Evolutionary conservation across 208 protist species (phyloP), one percentile per base, ranked within the genome.

Genomic region (Wallacemonas sp.): DNA sequence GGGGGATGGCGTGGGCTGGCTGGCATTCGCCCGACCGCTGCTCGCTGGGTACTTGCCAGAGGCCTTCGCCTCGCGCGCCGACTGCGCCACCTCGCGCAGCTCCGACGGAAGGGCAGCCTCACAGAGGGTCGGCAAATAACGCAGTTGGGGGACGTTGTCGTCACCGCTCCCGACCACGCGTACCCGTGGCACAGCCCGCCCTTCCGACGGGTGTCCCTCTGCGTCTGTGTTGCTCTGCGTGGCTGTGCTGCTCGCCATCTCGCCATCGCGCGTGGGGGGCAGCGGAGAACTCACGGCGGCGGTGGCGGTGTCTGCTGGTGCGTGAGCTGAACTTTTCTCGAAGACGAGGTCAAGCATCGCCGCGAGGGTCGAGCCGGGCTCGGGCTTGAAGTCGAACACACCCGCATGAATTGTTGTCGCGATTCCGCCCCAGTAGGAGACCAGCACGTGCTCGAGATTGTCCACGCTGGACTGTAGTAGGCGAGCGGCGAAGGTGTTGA

Each of bases 361-460:
- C 17, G 42, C 71, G 37, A 92, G 53, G 10, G 63, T 24, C 12
- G 62, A 69, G 50, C n/a, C 55, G 3, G 62, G 26, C 32, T 82
- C 69, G 15, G 83, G 75, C 21, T 27, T 32, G 45, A 87, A 90
- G 76, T 93, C 86, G 57, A 89, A 93, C 13, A 78, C 53, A 15
- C 86, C 86, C 19, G 65, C 68, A 66, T 90, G 86, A 26, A 93
- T 79, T 6, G 81, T 72, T 12, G 65, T 68, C 30, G 83, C 86
- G 62, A 93, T 89, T 32, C 90, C 87, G 34, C 85, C 80, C 87
- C 90, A 96, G 71, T 93, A 96, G 21, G 86, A 87, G 10, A 79
- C 80, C 12, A 91, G 38, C 17, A 85, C 77, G 61, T 92, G 66
- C 70, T 93, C 87, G 27, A 95, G 72, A 33, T 81, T 78, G 32